These are phyloP conservation scores for Dioszegia crocea DNA, from an alignment of 768 basidiomycete genomes.

Conservation along the genomic window DNA sequence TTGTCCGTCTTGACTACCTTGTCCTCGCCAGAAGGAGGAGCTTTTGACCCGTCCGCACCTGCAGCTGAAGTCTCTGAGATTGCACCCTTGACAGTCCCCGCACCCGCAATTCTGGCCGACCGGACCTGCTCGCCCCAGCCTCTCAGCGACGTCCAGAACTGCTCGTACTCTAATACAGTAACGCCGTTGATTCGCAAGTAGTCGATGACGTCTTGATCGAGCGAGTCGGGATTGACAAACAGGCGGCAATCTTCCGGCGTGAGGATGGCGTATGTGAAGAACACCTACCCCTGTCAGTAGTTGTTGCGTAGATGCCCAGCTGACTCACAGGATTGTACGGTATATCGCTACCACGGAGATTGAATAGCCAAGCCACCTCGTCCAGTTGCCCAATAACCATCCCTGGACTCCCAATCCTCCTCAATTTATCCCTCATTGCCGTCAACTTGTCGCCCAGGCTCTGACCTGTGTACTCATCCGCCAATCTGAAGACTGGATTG, in stretches of 20 bases:
- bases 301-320: background rate
- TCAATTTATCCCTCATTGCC: constrained; percentile 62
- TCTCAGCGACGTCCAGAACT: constrained; percentile 62
- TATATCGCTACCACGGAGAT: constrained; percentile 87
- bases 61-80: too few species aligned
- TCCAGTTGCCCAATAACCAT: constrained; percentile 83
- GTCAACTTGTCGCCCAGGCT: constrained; percentile 68
- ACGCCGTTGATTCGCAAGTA: constrained; percentile 59
- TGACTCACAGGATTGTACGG: constrained; percentile 69
- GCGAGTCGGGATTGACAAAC: constrained; percentile 62
- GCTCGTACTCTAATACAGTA: constrained; percentile 65
- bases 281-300: constrained; percentile 56
- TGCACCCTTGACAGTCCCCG: background rate
- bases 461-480: too few species aligned
- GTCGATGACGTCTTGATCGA: constrained; percentile 54
- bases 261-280: constrained; percentile 86
- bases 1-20: constrained; percentile 50
- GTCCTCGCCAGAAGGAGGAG: constrained; percentile 8
- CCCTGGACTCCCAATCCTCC: constrained; percentile 57
- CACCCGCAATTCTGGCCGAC: background rate
- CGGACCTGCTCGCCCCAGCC: constrained; percentile 39
- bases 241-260: constrained; percentile 59
- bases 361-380: constrained; percentile 69
- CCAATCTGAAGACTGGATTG: constrained; percentile 62
- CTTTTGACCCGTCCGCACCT: too few species aligned